These are phyloP conservation scores for Boechera stricta DNA, from an alignment of 345 rosid genomes.

Conservation along the genomic window DNA sequence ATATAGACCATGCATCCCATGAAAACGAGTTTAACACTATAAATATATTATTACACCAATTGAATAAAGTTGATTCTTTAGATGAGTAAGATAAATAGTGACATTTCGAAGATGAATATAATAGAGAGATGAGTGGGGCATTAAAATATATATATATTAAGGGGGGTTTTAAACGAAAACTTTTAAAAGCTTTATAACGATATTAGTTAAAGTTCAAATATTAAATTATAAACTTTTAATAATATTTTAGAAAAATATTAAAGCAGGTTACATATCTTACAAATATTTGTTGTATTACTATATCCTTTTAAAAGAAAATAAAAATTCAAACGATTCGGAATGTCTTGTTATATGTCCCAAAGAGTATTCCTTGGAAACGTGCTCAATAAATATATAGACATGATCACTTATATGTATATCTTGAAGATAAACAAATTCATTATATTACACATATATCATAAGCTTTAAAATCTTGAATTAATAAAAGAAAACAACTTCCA, in stretches of 20 bases:
- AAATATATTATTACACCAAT: not conserved
- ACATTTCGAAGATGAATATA: not conserved
- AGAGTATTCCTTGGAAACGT: conserved; percentile 7
- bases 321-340: conserved; percentile 8
- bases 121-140: not conserved
- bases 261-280: not conserved
- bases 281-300: not conserved
- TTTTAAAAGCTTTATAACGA: not conserved
- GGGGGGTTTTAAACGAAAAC: not conserved
- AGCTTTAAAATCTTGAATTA: conserved; percentile 25
- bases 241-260: no score
- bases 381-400: not conserved
- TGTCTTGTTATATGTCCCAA: not conserved
- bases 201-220: not conserved
- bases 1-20: conserved; percentile 11
- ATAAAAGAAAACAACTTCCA: conserved; percentile 31
- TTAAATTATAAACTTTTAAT: not conserved
- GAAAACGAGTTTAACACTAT: not conserved
- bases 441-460: conserved; percentile 5
- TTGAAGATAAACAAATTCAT: conserved; percentile 7
- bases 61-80: not conserved
- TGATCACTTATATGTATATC: not conserved
- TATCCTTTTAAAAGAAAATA: no score
- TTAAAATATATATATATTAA: not conserved
- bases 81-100: not conserved